Conservation (phyloP, 805 yeast genomes). For the Candida ponderosae region DNA sequence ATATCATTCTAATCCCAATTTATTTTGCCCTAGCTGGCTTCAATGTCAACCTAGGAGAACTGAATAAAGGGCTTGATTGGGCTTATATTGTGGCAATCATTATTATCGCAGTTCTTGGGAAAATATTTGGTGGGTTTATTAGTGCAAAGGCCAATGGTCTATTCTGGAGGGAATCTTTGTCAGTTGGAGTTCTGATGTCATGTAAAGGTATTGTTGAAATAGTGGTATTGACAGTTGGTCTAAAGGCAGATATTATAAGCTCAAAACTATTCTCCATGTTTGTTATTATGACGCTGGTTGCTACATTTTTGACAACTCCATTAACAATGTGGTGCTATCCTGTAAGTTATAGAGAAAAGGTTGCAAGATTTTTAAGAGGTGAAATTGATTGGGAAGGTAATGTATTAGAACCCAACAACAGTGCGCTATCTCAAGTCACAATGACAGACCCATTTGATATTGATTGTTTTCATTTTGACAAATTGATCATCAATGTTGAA, state of each 20-base stretch:
- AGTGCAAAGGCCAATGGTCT: conserved; percentile 58
- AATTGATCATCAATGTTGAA: conserved; percentile 17
- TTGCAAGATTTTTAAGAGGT: conserved; percentile 23
- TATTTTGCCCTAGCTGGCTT: conserved; percentile 79
- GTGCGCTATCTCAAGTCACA: conserved; percentile 2
- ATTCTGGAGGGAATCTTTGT: conserved; percentile 63
- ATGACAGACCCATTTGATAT: conserved; percentile 2
- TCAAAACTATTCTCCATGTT: conserved; percentile 70
- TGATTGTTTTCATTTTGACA: conserved; percentile 8
- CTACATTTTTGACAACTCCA: conserved; percentile 78
- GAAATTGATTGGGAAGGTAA: conserved; percentile 24
- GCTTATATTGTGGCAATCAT: conserved; percentile 66
- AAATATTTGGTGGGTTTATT: conserved; percentile 57
- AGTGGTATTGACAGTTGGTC: conserved; percentile 69
- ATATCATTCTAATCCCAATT: conserved; percentile 63
- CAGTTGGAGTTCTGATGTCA: conserved; percentile 79
- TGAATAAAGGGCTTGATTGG: conserved; percentile 68
- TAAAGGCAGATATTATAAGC: conserved; percentile 60
- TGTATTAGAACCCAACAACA: conserved; percentile 9
- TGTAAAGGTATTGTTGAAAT: conserved; percentile 86
- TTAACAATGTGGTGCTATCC: conserved; percentile 59
- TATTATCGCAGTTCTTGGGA: conserved; percentile 59
- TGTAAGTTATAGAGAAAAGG: conserved; percentile 44
- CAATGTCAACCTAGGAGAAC: conserved; percentile 55
- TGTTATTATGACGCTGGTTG: conserved; percentile 71